These are phyloP conservation scores for Helianthus tuberosus DNA, from an alignment of 129 eudicot genomes.

Conservation along the genomic window DNA sequence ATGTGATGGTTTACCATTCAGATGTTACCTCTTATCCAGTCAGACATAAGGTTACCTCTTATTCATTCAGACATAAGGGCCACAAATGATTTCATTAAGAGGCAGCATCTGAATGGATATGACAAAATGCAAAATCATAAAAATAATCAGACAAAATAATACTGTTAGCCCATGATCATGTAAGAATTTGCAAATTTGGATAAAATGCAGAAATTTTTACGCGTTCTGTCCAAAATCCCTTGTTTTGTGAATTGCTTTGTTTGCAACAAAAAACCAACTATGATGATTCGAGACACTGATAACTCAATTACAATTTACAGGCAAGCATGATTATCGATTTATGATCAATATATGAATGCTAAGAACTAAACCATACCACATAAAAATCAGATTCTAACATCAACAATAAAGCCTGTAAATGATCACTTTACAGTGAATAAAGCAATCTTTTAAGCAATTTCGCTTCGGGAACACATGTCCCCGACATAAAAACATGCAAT, in stretches of 20 bases:
- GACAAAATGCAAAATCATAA: background rate
- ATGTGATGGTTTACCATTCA: too few relatives aligned
- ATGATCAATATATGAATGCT: constrained; percentile 13
- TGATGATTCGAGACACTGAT: constrained; percentile 1
- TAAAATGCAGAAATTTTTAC: background rate
- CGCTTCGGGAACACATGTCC: background rate
- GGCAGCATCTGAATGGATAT: too few relatives aligned
- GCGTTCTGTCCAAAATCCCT: background rate
- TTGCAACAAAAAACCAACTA: constrained; percentile 17
- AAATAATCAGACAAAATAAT: constrained; percentile 6
- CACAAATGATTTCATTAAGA: too few relatives aligned
- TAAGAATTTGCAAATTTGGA: background rate
- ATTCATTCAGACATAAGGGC: too few relatives aligned
- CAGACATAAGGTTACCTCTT: too few relatives aligned
- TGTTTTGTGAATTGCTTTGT: constrained; percentile 16
- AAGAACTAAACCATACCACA: background rate
- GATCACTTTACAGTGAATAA: background rate
- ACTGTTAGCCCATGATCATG: background rate
- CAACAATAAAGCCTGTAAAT: constrained; percentile 9
- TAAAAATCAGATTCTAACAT: constrained; percentile 21
- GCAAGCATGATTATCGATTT: constrained; percentile 3
- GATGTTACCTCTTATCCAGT: too few relatives aligned
- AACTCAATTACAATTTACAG: background rate
- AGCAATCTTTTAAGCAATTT: constrained; percentile 5
- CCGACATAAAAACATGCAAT: constrained; percentile 2